A percentile compares a stretch with the other conserved stretches of the same genome.
phyloP scores from a whole-genome alignment of 2,329 filamentous ascomycete species.

The Coleophoma crateriformis region DNA sequence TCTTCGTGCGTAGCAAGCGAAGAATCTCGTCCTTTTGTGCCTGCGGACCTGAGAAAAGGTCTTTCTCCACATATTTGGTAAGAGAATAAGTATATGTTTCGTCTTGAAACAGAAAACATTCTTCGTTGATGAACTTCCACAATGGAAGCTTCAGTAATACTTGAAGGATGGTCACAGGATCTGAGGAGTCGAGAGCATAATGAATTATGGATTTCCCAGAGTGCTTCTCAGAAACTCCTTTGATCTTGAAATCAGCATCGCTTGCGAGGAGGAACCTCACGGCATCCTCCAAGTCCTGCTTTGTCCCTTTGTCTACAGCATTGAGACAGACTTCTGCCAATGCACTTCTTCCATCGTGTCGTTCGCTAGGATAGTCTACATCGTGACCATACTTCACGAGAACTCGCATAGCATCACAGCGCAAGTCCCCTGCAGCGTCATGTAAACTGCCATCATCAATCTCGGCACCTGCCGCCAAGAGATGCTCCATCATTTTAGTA shows the following conservation, averaged over 20 bases:
- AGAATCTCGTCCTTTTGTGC: constrained; percentile 9
- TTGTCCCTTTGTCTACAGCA: constrained; percentile 27
- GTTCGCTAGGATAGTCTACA: constrained; percentile 58
- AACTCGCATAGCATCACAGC: constrained; percentile 48
- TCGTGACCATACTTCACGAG: constrained; percentile 56
- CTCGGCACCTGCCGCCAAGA: constrained; percentile 10
- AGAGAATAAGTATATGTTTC: constrained; percentile 55
- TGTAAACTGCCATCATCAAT: constrained; percentile 54
- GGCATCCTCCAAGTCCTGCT: constrained; percentile 33
- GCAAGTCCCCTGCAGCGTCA: constrained; percentile 55
- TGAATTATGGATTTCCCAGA: constrained; percentile 54
- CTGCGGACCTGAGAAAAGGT: constrained; percentile 7
- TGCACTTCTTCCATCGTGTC: constrained; percentile 58
- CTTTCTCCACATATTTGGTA: constrained; percentile 49
- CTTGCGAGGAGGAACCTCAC: constrained; percentile 50
- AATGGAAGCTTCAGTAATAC: constrained; percentile 51
- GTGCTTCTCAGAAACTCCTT: constrained; percentile 36
- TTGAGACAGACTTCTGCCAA: constrained; percentile 56
- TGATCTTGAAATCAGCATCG: constrained; percentile 42
- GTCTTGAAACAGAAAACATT: constrained; percentile 47
- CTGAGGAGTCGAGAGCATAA: constrained; percentile 53
- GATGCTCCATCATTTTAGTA: constrained; percentile 7
- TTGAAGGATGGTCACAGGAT: constrained; percentile 49
- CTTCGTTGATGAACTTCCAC: constrained; percentile 60
- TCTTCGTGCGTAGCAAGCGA: constrained; percentile 6